Percentiles rank a stretch among this genome's conserved stretches.
Evolutionary conservation across 805 yeast genomes (phyloP).

Genomic region (Sungouiozyma ichnusensis): DNA sequence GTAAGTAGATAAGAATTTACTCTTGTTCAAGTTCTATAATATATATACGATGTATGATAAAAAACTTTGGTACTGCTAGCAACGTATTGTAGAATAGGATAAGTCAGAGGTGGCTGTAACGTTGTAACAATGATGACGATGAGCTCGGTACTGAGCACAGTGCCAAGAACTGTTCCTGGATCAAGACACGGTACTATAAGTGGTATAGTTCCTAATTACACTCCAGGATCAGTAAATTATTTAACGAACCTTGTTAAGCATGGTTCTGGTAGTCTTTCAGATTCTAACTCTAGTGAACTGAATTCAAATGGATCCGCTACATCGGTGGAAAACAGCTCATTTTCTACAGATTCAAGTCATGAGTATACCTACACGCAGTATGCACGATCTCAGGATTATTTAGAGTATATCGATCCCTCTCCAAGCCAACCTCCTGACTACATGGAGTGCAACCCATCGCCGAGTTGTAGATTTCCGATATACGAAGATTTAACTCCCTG

Average conservation of each 20-base stretch:
- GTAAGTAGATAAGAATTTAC: no score
- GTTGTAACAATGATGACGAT: neutral
- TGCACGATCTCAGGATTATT: constrained; percentile 9
- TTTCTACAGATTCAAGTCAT: neutral
- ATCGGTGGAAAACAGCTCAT: neutral
- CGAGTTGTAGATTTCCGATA: constrained; percentile 26
- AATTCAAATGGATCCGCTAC: neutral
- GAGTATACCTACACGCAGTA: neutral
- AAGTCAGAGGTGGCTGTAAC: no score
- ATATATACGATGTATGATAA: no score
- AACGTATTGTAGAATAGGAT: no score
- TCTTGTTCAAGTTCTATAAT: no score
- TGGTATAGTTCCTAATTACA: neutral
- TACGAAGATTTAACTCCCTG: constrained; percentile 32
- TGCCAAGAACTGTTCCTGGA: neutral
- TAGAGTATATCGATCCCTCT: constrained; percentile 29
- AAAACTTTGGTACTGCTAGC: no score
- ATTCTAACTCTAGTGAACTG: neutral
- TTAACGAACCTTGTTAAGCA: neutral
- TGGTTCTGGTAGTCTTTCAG: neutral
- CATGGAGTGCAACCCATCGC: constrained; percentile 16
- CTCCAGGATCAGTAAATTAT: neutral
- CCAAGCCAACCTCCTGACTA: constrained; percentile 31
- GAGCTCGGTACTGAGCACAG: neutral
- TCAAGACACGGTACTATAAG: no score